These are phyloP conservation scores for Globisporangium apiculatum DNA, from an alignment of 352 stramenopile genomes.

Conservation along the genomic window DNA sequence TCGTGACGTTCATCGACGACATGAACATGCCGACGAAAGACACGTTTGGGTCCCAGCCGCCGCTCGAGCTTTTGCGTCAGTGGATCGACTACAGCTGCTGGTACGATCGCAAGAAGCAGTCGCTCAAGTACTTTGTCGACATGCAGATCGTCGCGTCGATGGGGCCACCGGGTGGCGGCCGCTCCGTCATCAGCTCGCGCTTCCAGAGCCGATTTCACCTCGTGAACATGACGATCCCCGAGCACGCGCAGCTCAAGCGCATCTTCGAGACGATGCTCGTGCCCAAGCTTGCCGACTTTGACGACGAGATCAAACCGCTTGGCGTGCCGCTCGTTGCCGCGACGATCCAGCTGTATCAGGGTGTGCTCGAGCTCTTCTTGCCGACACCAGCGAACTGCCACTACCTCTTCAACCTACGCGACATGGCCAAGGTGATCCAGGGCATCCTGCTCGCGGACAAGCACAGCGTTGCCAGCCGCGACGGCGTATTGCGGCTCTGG, in stretches of 20 bases:
- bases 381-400: conserved; percentile 86
- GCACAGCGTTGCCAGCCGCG: conserved; percentile 54
- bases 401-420: conserved; percentile 87
- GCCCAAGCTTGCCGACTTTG: conserved; percentile 79
- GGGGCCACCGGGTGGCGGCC: conserved; percentile 77
- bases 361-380: conserved; percentile 79
- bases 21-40: conserved; percentile 92
- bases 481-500: conserved; percentile 83
- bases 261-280: conserved; percentile 89
- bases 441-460: conserved; percentile 74
- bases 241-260: conserved; percentile 74
- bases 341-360: conserved; percentile 86
- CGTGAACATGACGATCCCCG: conserved; percentile 86
- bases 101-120: conserved; percentile 90
- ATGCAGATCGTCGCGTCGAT: conserved; percentile 89
- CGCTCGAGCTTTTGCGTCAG: conserved; percentile 87
- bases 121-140: conserved; percentile 89
- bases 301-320: conserved; percentile 85
- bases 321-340: conserved; percentile 58
- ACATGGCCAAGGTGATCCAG: conserved; percentile 88
- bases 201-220: conserved; percentile 91
- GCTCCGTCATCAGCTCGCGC: conserved; percentile 83
- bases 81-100: conserved; percentile 91
- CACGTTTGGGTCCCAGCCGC: conserved; percentile 87
- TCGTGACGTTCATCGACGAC: conserved; percentile 91